phyloP scores from a whole-genome alignment of 495 filamentous ascomycete species.

The Penicillium mononematosum region DNA sequence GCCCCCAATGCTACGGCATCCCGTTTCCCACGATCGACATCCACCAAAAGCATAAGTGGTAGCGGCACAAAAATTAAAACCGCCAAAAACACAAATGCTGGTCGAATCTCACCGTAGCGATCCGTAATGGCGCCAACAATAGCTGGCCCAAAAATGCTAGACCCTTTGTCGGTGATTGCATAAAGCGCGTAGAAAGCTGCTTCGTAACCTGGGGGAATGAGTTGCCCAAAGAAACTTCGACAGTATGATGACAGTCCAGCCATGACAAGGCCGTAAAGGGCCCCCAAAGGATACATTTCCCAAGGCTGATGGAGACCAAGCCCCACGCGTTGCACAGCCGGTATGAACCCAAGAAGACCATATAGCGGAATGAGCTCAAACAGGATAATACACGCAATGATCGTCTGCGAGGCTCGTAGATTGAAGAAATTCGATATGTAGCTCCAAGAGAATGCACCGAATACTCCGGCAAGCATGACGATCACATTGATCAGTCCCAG shows the following conservation, averaged over 20 bases:
- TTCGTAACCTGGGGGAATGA: conserved; percentile 91
- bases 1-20: conserved; percentile 72
- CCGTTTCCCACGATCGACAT: conserved; percentile 83
- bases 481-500: conserved; percentile 94
- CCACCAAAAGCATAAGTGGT: conserved; percentile 78
- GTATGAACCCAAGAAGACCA: conserved; percentile 84
- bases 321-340: conserved; percentile 71
- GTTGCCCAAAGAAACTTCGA: conserved; percentile 85
- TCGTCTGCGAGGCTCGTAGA: conserved; percentile 77
- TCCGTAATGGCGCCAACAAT: conserved; percentile 94
- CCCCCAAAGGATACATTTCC: conserved; percentile 95
- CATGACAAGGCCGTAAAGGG: conserved; percentile 89
- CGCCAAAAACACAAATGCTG: conserved; percentile 90
- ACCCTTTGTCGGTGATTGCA: conserved; percentile 97
- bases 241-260: conserved; percentile 93
- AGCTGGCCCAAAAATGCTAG: conserved; percentile 87
- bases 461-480: conserved; percentile 74
- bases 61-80: conserved; percentile 77
- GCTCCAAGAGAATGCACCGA: conserved; percentile 89
- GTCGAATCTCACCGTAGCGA: conserved; percentile 82
- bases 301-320: conserved; percentile 87
- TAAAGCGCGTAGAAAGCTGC: conserved; percentile 96
- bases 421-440: conserved; percentile 63
- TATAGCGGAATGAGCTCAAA: conserved; percentile 94
- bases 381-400: conserved; percentile 81